Conservation (phyloP, 2,329 filamentous ascomycete genomes). For the Trichoderma lentiforme region DNA sequence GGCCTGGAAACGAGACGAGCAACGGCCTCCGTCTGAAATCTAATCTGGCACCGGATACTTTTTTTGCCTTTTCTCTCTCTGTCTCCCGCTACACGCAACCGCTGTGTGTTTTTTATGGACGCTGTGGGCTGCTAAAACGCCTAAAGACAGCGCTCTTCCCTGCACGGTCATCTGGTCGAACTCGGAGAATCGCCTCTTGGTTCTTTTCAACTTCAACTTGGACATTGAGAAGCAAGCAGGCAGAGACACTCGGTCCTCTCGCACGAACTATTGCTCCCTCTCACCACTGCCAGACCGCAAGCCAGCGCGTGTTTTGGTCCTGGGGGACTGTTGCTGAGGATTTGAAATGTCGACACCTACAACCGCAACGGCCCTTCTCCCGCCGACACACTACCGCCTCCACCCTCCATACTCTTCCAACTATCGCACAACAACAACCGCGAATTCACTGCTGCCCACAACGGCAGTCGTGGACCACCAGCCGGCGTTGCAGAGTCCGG, state of each 20-base stretch:
- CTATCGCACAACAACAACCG: constrained; percentile 29
- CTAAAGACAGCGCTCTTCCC: constrained; percentile 9
- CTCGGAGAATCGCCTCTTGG: not conserved
- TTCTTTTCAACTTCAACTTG: constrained; percentile 2
- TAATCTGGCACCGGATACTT: not conserved
- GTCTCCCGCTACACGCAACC: not conserved
- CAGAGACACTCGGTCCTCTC: not conserved
- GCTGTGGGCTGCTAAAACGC: constrained; percentile 11
- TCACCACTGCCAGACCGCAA: not conserved
- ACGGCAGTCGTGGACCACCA: not conserved
- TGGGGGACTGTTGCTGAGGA: not conserved
- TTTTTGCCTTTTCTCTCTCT: not conserved
- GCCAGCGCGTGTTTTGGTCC: not conserved
- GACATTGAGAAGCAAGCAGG: not conserved
- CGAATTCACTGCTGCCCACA: constrained; percentile 18
- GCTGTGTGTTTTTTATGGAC: not conserved
- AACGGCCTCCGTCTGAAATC: not conserved
- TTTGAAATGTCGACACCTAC: constrained; percentile 73
- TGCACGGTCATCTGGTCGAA: not conserved
- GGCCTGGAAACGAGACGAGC: not conserved
- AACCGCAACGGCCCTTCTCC: constrained; percentile 56
- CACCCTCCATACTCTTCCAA: constrained; percentile 52
- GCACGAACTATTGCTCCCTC: not conserved
- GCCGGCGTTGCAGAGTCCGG: constrained; percentile 25
- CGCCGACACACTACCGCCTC: constrained; percentile 60